Evolutionary conservation across 2,329 filamentous ascomycete genomes (phyloP).

Genomic region (Colletotrichum cereale): DNA sequence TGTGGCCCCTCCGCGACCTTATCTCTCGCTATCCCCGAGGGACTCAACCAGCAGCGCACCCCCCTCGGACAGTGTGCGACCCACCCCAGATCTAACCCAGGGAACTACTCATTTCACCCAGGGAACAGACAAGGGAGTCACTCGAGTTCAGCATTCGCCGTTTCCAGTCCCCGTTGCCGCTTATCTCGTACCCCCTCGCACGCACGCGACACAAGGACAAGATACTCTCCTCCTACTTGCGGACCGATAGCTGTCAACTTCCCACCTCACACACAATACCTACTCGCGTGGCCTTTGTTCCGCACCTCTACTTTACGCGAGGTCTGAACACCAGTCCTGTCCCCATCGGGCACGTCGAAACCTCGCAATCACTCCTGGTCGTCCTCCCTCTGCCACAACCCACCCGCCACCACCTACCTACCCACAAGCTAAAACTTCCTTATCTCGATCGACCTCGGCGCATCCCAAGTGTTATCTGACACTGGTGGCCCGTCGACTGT

Average conservation of each 20-base stretch:
- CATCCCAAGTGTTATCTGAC: conserved; percentile 29
- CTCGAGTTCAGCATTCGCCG: conserved; percentile 1
- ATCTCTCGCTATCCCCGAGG: conserved; percentile 27
- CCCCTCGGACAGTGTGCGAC: conserved; percentile 29
- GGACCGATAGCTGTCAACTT: conserved; percentile 1
- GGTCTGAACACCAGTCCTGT: conserved; percentile 7
- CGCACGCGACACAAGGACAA: conserved; percentile 11
- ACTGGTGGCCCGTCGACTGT: conserved; percentile 11
- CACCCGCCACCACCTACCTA: conserved; percentile 1
- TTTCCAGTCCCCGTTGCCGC: conserved; percentile 21
- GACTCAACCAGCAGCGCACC: conserved; percentile 5
- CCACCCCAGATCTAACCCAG: conserved; percentile 24
- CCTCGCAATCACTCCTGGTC: conserved; percentile 30
- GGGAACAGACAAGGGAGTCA: background rate
- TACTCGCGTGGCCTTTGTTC: conserved; percentile 25
- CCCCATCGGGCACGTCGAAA: conserved; percentile 31
- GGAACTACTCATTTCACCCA: background rate
- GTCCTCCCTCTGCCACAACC: conserved; percentile 18
- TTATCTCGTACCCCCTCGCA: conserved; percentile 27
- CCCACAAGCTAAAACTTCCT: background rate
- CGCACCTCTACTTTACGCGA: conserved; percentile 8
- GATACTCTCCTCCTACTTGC: conserved; percentile 4
- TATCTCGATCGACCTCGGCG: conserved; percentile 33
- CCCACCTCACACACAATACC: conserved; percentile 18
- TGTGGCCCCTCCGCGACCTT: conserved; percentile 31